Conservation (phyloP, 2,329 filamentous ascomycete genomes). For the Cyphellophora attinorum region DNA sequence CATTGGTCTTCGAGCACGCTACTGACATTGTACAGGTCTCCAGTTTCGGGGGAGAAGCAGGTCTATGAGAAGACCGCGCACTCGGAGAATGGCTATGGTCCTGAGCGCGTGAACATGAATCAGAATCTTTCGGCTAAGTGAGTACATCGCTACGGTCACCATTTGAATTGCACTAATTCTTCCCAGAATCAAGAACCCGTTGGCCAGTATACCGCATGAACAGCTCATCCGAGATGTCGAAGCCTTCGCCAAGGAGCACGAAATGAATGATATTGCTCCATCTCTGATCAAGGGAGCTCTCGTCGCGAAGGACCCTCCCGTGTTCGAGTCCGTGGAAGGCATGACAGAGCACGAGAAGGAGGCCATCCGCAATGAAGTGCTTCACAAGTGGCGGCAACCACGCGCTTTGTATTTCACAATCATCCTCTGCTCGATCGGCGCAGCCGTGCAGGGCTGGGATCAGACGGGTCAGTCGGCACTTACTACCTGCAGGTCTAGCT, state of each 20-base stretch:
- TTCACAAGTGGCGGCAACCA: conserved; percentile 39
- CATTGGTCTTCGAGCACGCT: not conserved
- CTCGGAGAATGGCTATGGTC: not conserved
- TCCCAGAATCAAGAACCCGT: not conserved
- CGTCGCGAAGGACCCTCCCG: conserved; percentile 59
- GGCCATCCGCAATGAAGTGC: conserved; percentile 32
- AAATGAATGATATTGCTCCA: conserved; percentile 47
- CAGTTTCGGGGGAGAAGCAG: not conserved
- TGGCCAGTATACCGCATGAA: conserved; percentile 17
- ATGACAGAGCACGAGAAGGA: conserved; percentile 43
- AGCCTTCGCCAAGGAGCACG: conserved; percentile 42
- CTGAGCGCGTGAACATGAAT: not conserved
- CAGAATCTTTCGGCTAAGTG: not conserved
- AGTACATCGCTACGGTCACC: no score
- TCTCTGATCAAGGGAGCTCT: conserved; percentile 61
- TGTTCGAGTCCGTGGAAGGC: conserved; percentile 52
- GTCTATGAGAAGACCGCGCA: not conserved
- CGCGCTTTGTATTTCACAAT: conserved; percentile 40
- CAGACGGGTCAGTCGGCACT: no score
- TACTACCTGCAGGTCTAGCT: no score
- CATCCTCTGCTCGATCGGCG: conserved; percentile 39
- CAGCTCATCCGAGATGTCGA: conserved; percentile 22
- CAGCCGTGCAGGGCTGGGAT: conserved; percentile 43
- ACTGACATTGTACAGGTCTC: not conserved
- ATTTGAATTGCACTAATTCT: no score